A percentile compares a stretch with the other conserved stretches of the same genome.
Evolutionary conservation across 2,329 filamentous ascomycete species (phyloP).

Genomic region (Neoscytalidium dimidiatum): DNA sequence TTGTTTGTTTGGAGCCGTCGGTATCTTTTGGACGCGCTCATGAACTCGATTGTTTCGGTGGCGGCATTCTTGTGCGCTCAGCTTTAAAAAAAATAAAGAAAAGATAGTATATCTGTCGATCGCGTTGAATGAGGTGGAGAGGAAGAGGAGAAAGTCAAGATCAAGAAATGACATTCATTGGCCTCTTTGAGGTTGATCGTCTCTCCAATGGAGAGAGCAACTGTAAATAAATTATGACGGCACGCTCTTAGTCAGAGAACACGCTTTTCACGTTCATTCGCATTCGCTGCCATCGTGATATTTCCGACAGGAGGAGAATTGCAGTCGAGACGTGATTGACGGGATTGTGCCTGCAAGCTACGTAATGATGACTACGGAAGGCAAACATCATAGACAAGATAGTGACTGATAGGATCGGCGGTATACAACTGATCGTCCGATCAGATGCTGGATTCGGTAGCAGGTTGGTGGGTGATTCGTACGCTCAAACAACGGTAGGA

Average conservation of each 20-base stretch:
- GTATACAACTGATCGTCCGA: no score
- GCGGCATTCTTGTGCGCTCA: not conserved
- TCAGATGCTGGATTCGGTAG: no score
- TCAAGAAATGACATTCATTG: not conserved
- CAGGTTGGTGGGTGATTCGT: no score
- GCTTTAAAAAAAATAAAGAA: no score
- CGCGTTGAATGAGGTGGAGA: not conserved
- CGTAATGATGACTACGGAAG: no score
- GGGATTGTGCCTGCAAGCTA: no score
- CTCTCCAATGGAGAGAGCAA: not conserved
- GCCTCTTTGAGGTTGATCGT: not conserved
- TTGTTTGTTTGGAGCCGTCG: not conserved
- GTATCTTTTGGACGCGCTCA: not conserved
- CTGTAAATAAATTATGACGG: not conserved
- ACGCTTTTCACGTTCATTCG: not conserved
- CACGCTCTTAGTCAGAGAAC: not conserved
- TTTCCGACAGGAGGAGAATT: not conserved
- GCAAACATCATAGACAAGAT: no score
- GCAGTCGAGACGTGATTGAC: no score
- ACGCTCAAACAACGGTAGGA: no score
- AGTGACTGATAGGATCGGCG: no score
- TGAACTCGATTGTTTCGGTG: not conserved
- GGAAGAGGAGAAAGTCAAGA: not conserved
- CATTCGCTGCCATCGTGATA: not conserved
- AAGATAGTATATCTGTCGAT: not conserved